phyloP scores from a whole-genome alignment of 495 filamentous ascomycete species.

The Symbiotaphrina buchneri region DNA sequence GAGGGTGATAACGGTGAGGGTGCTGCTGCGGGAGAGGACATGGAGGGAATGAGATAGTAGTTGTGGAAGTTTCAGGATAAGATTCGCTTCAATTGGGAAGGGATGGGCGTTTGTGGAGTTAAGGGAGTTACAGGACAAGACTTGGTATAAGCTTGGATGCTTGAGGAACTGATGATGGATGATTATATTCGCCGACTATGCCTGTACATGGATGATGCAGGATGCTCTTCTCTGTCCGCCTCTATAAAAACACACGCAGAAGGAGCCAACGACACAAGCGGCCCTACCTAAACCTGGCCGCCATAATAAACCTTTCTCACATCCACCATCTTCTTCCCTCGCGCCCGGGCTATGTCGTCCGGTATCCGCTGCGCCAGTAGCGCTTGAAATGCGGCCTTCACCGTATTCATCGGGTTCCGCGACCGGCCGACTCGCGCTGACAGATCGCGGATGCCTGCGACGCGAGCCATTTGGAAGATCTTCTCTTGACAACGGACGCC shows the following conservation, averaged over 20 bases:
- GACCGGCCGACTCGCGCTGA: conserved; percentile 55
- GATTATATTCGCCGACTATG: no score
- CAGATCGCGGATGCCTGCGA: conserved; percentile 66
- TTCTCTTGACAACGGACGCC: conserved; percentile 74
- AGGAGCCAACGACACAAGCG: no score
- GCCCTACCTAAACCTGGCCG: no score
- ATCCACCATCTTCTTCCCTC: conserved; percentile 89
- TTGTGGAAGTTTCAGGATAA: no score
- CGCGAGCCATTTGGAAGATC: conserved; percentile 80
- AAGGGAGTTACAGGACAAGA: no score
- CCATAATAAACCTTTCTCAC: conserved; percentile 94
- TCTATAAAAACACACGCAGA: no score
- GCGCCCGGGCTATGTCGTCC: conserved; percentile 64
- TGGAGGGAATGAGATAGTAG: not conserved
- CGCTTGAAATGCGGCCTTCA: conserved; percentile 73
- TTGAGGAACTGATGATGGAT: no score
- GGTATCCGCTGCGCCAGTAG: conserved; percentile 64
- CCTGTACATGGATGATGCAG: no score
- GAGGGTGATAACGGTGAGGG: conserved; percentile 2
- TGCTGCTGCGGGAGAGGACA: not conserved
- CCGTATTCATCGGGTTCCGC: conserved; percentile 87
- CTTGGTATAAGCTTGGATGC: no score
- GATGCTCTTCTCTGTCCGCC: no score
- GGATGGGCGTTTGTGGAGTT: no score
- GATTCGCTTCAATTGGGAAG: no score